phyloP scores from a whole-genome alignment of 768 basidiomycete species.

The Suillus decipiens region DNA sequence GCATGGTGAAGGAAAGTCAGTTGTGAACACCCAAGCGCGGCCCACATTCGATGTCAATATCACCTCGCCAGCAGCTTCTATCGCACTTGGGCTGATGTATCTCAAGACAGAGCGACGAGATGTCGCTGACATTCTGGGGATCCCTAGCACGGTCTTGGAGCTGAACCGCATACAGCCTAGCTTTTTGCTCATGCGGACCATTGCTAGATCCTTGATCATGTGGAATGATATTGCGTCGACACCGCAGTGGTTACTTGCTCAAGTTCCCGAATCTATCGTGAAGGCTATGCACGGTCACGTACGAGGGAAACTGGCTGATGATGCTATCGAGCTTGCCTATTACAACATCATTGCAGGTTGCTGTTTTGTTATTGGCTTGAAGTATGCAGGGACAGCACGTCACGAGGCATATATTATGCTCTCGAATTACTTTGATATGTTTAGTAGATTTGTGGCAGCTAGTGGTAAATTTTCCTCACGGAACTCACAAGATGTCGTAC shows the following conservation, averaged over 20 bases:
- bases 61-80: slow-evolving; percentile 88
- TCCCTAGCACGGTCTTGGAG: slow-evolving; percentile 78
- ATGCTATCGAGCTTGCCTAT: slow-evolving; percentile 84
- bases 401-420: slow-evolving; percentile 87
- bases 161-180: slow-evolving; percentile 88
- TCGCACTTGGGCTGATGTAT: slow-evolving; percentile 93
- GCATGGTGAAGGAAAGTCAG: slow-evolving; percentile 63
- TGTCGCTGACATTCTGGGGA: slow-evolving; percentile 79
- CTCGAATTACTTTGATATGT: slow-evolving; percentile 78
- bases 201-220: slow-evolving; percentile 79
- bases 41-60: slow-evolving; percentile 80
- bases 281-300: slow-evolving; percentile 56
- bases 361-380: slow-evolving; percentile 90
- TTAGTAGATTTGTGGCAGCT: slow-evolving; percentile 68
- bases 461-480: slow-evolving; percentile 50
- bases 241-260: slow-evolving; percentile 67
- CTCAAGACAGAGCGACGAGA: slow-evolving; percentile 82
- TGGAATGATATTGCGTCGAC: slow-evolving; percentile 80
- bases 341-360: slow-evolving; percentile 89
- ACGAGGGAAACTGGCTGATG: slow-evolving; percentile 54
- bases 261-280: slow-evolving; percentile 70
- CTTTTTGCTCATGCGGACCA: slow-evolving; percentile 79
- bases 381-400: slow-evolving; percentile 91
- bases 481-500: slow-evolving; percentile 7
- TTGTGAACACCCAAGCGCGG: slow-evolving; percentile 37